Base-by-base conservation (phyloP, 2,329 filamentous ascomycete genomes). In the Colletotrichum gloeosporioides region DNA sequence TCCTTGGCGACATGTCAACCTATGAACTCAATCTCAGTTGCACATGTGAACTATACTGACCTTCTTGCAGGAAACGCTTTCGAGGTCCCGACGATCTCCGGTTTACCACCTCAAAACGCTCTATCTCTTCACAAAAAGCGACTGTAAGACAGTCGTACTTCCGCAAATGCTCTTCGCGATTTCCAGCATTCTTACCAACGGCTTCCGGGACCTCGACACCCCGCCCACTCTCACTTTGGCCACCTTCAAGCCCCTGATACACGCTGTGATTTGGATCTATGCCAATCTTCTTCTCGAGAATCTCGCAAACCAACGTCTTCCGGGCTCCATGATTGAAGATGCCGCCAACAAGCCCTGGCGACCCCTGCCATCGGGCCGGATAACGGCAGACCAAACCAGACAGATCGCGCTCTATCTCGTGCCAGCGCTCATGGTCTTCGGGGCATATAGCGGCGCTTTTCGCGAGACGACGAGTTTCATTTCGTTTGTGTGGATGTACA, bases 281-380 rank as follows among this genome's bases (percentile, higher is more conserved):
- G 39, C 22, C 36, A 55, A n/a, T 2, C 8, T 73, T 2, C 3
- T 73, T 0, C n/a, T 62, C 1, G 6, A 34, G 7, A 61, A 82
- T 53, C 80, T 87, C 13, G 81, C 83, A 39, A 87, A 88, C 77
- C 86, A 87, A 71, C 81, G 85, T 4, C 77, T 79, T 4, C 77
- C 81, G 3, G 78, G 77, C 4, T 80, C 85, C 4, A 77, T 85
- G 10, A 62, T 76, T 1, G 87, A 88, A 73, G 86, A 88, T 77
- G 36, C 59, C 0, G 68, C 85, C 67, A 88, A 88, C 81, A 88
- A 87, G 69, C 84, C 85, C 12, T 85, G 81, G 82, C 79, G 83
- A 0, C 81, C 83, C 1, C 79, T 83, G 5, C 79, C 80, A 6
- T 78, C 81, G 7, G 80, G 80, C 4, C 79, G 80, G 2, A 78